Evolutionary conservation across 2,329 filamentous ascomycete species (phyloP).

Genomic region (Stagonosporopsis vannaccii): DNA sequence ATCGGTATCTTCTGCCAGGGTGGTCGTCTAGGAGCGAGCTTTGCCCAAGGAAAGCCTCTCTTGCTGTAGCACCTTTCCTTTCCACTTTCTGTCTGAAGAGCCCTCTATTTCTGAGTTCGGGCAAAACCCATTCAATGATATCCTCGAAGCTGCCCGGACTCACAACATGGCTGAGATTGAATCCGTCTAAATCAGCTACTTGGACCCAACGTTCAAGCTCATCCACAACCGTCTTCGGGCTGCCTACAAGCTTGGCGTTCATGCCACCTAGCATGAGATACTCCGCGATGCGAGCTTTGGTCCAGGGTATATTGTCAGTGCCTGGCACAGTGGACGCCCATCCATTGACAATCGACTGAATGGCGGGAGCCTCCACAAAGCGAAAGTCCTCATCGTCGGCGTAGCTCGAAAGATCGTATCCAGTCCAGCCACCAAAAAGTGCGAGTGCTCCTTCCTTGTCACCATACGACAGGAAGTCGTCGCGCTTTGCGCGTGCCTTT

Average conservation of each 20-base stretch:
- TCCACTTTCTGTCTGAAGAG: neutral
- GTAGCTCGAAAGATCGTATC: constrained; percentile 65
- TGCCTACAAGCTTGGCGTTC: constrained; percentile 53
- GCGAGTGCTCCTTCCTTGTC: constrained; percentile 70
- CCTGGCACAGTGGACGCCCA: constrained; percentile 24
- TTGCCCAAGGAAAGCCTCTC: constrained; percentile 3
- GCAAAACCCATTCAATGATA: neutral
- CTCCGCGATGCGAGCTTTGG: constrained; percentile 70
- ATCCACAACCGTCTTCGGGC: neutral
- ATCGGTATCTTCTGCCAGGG: neutral
- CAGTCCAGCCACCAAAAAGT: constrained; percentile 76
- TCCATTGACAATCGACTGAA: constrained; percentile 17
- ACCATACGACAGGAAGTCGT: constrained; percentile 54
- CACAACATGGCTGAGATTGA: neutral
- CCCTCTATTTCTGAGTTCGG: neutral
- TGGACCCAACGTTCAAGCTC: constrained; percentile 2
- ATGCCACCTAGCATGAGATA: constrained; percentile 71
- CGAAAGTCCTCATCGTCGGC: constrained; percentile 6
- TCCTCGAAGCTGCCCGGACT: constrained; percentile 3
- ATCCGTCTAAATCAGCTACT: neutral
- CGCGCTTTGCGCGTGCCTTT: constrained; percentile 68
- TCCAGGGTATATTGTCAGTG: constrained; percentile 66
- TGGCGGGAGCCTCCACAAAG: neutral
- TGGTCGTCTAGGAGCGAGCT: constrained; percentile 3
- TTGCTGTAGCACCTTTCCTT: neutral